phyloP scores from a whole-genome alignment of 129 eudicot genomes.

The Pittosporum tobira region DNA sequence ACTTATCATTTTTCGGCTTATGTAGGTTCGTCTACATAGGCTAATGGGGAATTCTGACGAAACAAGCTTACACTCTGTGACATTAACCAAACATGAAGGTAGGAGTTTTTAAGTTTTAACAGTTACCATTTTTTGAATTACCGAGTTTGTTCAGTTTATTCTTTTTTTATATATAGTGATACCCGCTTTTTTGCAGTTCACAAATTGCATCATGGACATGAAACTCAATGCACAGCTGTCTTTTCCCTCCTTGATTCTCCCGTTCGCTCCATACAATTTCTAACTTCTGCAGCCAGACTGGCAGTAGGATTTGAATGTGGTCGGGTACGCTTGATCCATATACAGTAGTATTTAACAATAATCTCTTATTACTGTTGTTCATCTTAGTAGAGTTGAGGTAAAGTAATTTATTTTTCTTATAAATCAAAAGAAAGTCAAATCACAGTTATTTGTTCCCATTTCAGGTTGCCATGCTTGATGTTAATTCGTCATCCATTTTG shows the following conservation, averaged over 20 bases:
- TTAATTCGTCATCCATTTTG: conserved; percentile 46
- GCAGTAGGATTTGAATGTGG: conserved; percentile 76
- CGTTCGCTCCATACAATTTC: conserved; percentile 44
- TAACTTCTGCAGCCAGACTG: conserved; percentile 61
- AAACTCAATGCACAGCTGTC: conserved; percentile 44
- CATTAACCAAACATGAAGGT: conserved; percentile 53
- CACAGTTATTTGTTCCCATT: conserved; percentile 12
- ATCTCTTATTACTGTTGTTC: neutral
- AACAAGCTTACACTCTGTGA: conserved; percentile 31
- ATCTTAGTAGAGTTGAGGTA: neutral
- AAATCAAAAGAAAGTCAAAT: too few relatives aligned
- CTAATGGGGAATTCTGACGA: conserved; percentile 36
- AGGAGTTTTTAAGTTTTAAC: conserved; percentile 7
- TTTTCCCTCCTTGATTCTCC: conserved; percentile 63
- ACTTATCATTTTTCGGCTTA: conserved; percentile 7
- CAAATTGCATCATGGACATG: conserved; percentile 28
- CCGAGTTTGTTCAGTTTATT: too few relatives aligned
- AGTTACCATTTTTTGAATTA: neutral
- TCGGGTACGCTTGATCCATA: conserved; percentile 38
- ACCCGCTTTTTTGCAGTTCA: conserved; percentile 35
- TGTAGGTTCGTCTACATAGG: conserved; percentile 48
- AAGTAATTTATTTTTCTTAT: conserved; percentile 11
- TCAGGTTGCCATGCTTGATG: conserved; percentile 80
- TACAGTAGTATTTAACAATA: neutral
- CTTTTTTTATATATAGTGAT: neutral